A percentile compares a stretch with the other conserved stretches of the same genome.
These are phyloP conservation scores for Sarocladium oryzae DNA, from an alignment of 2,329 filamentous ascomycete species.

Conservation along the genomic window DNA sequence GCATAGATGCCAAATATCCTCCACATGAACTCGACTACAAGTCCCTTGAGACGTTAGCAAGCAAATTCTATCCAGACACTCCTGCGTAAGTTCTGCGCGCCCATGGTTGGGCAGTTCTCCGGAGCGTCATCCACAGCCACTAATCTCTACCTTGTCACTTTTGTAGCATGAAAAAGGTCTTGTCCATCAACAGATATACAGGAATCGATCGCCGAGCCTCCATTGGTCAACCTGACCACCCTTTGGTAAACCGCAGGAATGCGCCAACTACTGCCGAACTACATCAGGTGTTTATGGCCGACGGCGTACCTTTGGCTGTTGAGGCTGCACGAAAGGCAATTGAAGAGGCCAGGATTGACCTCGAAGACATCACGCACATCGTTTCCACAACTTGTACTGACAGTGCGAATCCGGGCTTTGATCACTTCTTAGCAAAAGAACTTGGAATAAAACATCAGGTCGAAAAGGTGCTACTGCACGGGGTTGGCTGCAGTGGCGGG, in stretches of 20 bases:
- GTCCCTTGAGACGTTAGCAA: slow-evolving; percentile 44
- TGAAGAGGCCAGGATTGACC: slow-evolving; percentile 44
- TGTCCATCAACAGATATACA: slow-evolving; percentile 57
- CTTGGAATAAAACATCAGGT: slow-evolving; percentile 51
- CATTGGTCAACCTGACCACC: slow-evolving; percentile 54
- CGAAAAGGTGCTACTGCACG: slow-evolving; percentile 60
- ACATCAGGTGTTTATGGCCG: slow-evolving; percentile 47
- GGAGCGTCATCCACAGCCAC: slow-evolving; percentile 6
- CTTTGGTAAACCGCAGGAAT: slow-evolving; percentile 49
- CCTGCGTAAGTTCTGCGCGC: slow-evolving; percentile 43
- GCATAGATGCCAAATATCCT: slow-evolving; percentile 55
- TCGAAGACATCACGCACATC: slow-evolving; percentile 54
- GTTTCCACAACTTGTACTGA: slow-evolving; percentile 65
- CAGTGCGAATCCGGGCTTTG: slow-evolving; percentile 62
- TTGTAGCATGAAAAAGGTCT: slow-evolving; percentile 54
- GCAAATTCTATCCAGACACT: slow-evolving; percentile 53
- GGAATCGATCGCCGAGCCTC: slow-evolving; percentile 59
- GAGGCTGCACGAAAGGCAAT: slow-evolving; percentile 49
- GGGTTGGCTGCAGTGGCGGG: slow-evolving; percentile 60
- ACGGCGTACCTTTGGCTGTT: slow-evolving; percentile 53
- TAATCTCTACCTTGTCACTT: slow-evolving; percentile 5
- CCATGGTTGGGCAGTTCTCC: neutral
- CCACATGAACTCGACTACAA: slow-evolving; percentile 44
- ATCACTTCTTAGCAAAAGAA: slow-evolving; percentile 55
- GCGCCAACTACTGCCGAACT: slow-evolving; percentile 48